phyloP scores from a whole-genome alignment of 2,329 filamentous ascomycete genomes.

The Chrysosporium queenslandicum region DNA sequence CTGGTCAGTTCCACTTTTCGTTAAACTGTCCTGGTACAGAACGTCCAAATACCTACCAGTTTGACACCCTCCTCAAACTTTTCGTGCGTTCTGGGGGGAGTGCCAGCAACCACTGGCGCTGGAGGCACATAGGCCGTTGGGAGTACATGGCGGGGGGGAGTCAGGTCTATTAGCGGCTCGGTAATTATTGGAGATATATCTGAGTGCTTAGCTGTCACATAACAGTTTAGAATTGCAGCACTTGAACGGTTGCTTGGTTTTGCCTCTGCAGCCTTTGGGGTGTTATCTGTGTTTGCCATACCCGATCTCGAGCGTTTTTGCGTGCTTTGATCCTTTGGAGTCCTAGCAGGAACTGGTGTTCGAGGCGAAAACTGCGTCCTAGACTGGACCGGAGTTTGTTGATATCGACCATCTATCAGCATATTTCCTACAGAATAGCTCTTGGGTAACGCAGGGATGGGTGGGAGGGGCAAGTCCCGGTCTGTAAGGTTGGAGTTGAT shows the following conservation, averaged over 20 bases:
- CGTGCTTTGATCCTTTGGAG: neutral
- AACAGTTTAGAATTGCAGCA: conserved; percentile 1
- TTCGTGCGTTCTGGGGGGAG: neutral
- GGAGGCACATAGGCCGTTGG: too few species aligned
- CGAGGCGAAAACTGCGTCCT: neutral
- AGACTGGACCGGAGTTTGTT: neutral
- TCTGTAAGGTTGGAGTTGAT: neutral
- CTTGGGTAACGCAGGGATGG: conserved; percentile 5
- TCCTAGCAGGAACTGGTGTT: neutral
- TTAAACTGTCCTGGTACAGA: conserved; percentile 18
- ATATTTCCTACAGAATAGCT: conserved; percentile 10
- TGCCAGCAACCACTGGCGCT: neutral
- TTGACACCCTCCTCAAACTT: neutral
- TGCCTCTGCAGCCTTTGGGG: neutral
- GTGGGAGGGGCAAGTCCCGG: conserved; percentile 6
- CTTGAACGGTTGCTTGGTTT: neutral
- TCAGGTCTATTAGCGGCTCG: conserved; percentile 7
- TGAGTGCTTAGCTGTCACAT: conserved; percentile 1
- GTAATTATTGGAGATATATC: neutral
- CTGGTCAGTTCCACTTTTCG: conserved; percentile 74
- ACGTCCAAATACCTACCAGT: neutral
- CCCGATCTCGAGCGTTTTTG: neutral
- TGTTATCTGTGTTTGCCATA: neutral
- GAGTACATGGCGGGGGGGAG: neutral
- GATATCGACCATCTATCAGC: neutral